phyloP scores from a whole-genome alignment of 148 eudicot genomes.

The Amaranthus palmeri region DNA sequence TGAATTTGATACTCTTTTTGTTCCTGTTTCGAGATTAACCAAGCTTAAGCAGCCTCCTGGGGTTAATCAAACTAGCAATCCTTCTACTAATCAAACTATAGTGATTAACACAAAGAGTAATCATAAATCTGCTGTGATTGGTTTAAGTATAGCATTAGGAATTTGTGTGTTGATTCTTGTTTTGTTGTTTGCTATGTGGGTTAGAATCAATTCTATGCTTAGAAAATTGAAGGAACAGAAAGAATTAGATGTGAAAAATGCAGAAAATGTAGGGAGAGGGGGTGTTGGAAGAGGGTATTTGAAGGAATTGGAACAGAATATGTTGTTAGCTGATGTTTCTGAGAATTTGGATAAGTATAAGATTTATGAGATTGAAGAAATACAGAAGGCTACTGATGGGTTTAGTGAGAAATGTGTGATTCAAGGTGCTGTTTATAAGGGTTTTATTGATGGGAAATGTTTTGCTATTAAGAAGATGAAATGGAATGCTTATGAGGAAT shows the following conservation, averaged over 20 bases:
- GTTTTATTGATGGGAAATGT: slow-evolving; percentile 51
- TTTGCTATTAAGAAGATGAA: slow-evolving; percentile 95
- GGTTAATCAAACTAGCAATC: slow-evolving; percentile 6
- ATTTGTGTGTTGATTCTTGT: slow-evolving; percentile 46
- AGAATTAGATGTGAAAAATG: slow-evolving; percentile 6
- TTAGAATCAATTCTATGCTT: slow-evolving; percentile 31
- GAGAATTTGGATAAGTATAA: slow-evolving; percentile 89
- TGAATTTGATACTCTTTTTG: slow-evolving; percentile 47
- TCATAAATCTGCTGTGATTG: slow-evolving; percentile 39
- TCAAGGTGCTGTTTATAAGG: slow-evolving; percentile 82
- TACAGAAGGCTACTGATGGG: slow-evolving; percentile 61
- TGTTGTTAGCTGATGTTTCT: slow-evolving; percentile 78
- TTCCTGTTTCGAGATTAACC: slow-evolving; percentile 66
- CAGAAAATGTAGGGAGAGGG: slow-evolving; percentile 4
- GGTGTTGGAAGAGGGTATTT: slow-evolving; percentile 27
- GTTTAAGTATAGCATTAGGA: slow-evolving; percentile 60
- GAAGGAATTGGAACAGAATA: slow-evolving; percentile 46
- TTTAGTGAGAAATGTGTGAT: slow-evolving; percentile 58
- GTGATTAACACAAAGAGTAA: background rate
- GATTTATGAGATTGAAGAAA: slow-evolving; percentile 60
- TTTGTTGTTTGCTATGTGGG: slow-evolving; percentile 40
- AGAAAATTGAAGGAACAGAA: slow-evolving; percentile 19
- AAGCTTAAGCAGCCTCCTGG: slow-evolving; percentile 42
- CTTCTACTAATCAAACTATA: slow-evolving; percentile 6
- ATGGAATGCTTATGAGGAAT: slow-evolving; percentile 93